Conservation (phyloP, 139 green algal genomes). For the Chlorella sorokiniana region DNA sequence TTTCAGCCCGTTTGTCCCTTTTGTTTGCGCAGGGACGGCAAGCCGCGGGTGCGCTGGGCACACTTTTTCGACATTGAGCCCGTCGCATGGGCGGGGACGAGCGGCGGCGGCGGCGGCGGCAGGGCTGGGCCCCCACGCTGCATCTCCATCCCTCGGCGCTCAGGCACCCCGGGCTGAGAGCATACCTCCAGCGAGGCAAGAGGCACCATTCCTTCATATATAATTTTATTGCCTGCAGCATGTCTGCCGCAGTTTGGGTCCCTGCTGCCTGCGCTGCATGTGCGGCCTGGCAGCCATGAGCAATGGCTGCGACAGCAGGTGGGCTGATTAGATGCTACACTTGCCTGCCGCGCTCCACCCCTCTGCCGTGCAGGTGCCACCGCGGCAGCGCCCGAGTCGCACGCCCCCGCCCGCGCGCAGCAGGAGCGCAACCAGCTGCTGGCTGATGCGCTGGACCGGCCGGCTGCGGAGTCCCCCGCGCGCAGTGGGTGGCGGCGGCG, state of each 20-base stretch:
- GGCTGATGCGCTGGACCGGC: background rate
- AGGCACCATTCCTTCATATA: background rate
- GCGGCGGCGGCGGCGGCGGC: no score
- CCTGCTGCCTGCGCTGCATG: background rate
- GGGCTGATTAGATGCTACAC: background rate
- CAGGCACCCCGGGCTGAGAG: background rate
- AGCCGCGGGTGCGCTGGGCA: constrained; percentile 31
- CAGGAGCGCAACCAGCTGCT: background rate
- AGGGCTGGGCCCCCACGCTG: no score
- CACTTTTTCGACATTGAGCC: constrained; percentile 29
- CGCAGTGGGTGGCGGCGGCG: background rate
- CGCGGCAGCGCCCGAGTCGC: constrained; percentile 7
- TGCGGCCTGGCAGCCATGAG: background rate
- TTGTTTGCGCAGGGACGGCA: constrained; percentile 11
- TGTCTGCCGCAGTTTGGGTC: background rate
- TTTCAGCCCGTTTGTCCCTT: background rate
- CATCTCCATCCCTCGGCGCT: constrained; percentile 8
- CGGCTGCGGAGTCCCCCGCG: background rate
- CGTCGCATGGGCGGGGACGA: background rate
- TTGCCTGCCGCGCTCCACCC: background rate
- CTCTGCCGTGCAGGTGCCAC: constrained; percentile 1
- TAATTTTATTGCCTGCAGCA: background rate
- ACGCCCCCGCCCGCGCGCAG: constrained; percentile 14
- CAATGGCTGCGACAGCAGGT: background rate
- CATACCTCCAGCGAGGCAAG: constrained; percentile 13